Evolutionary conservation across 2,329 filamentous ascomycete species (phyloP), one percentile per base, ranked within the genome.

Genomic region (Epichloe scottii): DNA sequence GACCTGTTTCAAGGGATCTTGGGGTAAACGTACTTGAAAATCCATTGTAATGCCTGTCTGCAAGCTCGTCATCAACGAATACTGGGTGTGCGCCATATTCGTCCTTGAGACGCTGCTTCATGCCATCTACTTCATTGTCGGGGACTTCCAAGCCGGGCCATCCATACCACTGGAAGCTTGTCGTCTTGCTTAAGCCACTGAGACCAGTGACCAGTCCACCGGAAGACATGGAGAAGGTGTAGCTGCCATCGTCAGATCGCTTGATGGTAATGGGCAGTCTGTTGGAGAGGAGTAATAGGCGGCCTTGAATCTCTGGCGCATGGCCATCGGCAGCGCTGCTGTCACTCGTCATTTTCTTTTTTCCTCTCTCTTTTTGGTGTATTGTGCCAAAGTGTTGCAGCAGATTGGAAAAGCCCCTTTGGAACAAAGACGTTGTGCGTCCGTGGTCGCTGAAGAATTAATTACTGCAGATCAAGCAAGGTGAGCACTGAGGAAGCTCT

Each of bases 161-260:
- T 59, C 93, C 93, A 69, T 97, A 97, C 93, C 93, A 98, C 68
- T 93, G 87, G 69, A 97, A 97, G 59, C 84, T 91, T 26, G 89
- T 95, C 34, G 88, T 86, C 71, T 96, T 96, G 61, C 87, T 85
- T 53, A 97, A 73, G 26, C 93, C 93, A 58, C 88, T 95, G 54
- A 98, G 76, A 19, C 93, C 93, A 48, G 89, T 95, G 62, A 97
- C 93, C 40, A 98, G 79, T 40, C 93, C 93, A 52, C 93, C 93
- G 2, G 93, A 97, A 45, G 91, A 97, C 87, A 96, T 95, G 66
- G 86, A 89, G 69, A 95, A 95, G 63, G 84, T 80, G 73, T 95
- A 98, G 66, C 85, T 85, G 62, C 89, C 90, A 74, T 95, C 88
- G 49, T 93, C 88, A 49, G 85, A 85, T 58, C 88, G 85, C 73